Evolutionary conservation across 371 early-diverging fungal genomes (phyloP).

Genomic region (Fennellomyces sp.): DNA sequence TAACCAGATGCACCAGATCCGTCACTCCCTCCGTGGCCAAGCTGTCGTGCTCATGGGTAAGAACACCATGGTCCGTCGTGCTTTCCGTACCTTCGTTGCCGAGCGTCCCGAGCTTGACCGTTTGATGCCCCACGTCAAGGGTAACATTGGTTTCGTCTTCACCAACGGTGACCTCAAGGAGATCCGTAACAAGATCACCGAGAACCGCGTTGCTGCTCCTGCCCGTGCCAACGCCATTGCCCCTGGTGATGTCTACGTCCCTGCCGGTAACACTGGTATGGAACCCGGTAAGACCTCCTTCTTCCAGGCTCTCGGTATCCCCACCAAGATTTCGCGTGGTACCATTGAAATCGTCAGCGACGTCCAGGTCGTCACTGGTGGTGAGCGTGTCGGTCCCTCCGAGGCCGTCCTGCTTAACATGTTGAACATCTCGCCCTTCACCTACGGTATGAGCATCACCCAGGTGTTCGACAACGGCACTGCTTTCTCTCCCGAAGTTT

Average conservation of each 20-base stretch:
- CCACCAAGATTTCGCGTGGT: constrained; percentile 99
- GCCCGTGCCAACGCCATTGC: constrained; percentile 99
- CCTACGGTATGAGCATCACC: constrained; percentile 96
- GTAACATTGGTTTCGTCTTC: constrained; percentile 99
- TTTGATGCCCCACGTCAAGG: constrained; percentile 84
- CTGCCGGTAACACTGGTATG: constrained; percentile 99
- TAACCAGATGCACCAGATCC: constrained; percentile 99
- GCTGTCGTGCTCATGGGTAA: constrained; percentile 99
- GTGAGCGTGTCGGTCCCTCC: constrained; percentile 97
- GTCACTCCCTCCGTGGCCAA: constrained; percentile 90
- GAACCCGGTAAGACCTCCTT: constrained; percentile 99
- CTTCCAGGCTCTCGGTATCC: constrained; percentile 99
- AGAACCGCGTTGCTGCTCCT: constrained; percentile 97
- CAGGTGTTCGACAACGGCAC: constrained; percentile 96
- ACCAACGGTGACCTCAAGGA: constrained; percentile 97
- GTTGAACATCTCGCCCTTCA: constrained; percentile 99
- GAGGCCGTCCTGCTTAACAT: constrained; percentile 99
- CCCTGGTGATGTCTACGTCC: constrained; percentile 95
- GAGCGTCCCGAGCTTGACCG: constrained; percentile 91
- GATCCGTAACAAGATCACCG: constrained; percentile 88
- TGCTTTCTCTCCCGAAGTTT: constrained; percentile 87
- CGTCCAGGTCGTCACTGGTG: constrained; percentile 90
- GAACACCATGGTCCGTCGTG: constrained; percentile 99
- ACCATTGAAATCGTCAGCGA: constrained; percentile 99
- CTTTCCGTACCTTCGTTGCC: constrained; percentile 78